Evolutionary conservation across 345 rosid genomes (phyloP).

Genomic region (Eucalyptus sp.): DNA sequence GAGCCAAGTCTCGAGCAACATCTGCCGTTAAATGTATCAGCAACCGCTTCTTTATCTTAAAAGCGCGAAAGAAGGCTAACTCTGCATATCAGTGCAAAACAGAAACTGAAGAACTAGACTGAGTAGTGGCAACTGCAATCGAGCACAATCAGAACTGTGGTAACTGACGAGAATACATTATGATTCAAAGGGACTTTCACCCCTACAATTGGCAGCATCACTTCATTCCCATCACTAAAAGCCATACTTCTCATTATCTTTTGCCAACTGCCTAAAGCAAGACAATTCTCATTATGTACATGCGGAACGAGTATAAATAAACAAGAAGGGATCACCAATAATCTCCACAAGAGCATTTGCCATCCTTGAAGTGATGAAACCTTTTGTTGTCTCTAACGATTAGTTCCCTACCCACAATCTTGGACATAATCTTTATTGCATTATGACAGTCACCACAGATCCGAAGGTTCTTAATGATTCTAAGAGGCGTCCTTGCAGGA

Average conservation of each 20-base stretch:
- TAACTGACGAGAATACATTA: neutral
- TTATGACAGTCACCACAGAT: conserved; percentile 37
- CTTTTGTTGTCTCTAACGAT: conserved; percentile 37
- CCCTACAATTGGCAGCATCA: neutral
- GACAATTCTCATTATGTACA: neutral
- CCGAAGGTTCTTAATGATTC: conserved; percentile 36
- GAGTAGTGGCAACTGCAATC: neutral
- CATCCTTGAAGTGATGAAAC: conserved; percentile 38
- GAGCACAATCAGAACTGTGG: neutral
- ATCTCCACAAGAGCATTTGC: conserved; percentile 37
- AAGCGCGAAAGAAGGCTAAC: neutral
- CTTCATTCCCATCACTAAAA: neutral
- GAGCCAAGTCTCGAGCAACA: neutral
- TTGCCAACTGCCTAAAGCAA: neutral
- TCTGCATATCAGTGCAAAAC: neutral
- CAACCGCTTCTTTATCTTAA: neutral
- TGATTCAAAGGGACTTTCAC: neutral
- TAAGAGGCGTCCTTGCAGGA: conserved; percentile 24
- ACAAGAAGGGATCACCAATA: conserved; percentile 19
- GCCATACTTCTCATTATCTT: neutral
- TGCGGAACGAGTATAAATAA: neutral
- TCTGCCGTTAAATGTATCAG: neutral
- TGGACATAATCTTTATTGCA: conserved; percentile 40
- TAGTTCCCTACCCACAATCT: conserved; percentile 41
- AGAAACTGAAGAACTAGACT: neutral